Percentiles rank a stretch among this genome's conserved stretches.
phyloP scores from a whole-genome alignment of 768 basidiomycete genomes.

The Sporobolomyces roseus region DNA sequence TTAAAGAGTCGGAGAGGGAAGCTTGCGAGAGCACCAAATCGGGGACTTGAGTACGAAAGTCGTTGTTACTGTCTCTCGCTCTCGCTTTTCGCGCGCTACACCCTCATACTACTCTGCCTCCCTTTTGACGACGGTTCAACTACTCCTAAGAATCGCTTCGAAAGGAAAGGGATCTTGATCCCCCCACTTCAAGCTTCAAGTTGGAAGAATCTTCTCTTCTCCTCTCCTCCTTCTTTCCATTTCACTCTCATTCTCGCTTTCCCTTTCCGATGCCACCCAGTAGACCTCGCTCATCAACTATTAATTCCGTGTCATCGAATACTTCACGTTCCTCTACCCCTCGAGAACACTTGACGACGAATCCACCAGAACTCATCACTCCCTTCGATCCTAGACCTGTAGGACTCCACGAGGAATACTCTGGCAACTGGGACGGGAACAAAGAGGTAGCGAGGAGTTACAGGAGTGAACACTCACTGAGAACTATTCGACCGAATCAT shows the following conservation, averaged over 20 bases:
- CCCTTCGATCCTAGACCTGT: not conserved
- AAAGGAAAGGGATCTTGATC: too few relatives aligned
- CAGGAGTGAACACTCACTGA: conserved; percentile 20
- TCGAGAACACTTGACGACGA: not conserved
- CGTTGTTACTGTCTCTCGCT: too few relatives aligned
- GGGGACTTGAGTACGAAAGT: too few relatives aligned
- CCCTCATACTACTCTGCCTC: too few relatives aligned
- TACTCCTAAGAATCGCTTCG: too few relatives aligned
- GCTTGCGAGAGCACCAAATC: too few relatives aligned
- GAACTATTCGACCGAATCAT: not conserved
- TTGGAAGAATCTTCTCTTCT: not conserved
- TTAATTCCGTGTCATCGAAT: not conserved
- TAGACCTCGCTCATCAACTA: not conserved
- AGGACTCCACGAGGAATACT: not conserved
- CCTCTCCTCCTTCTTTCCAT: not conserved
- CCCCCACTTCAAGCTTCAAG: not conserved
- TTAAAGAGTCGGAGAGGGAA: too few relatives aligned
- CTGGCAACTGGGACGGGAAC: not conserved
- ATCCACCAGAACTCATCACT: not conserved
- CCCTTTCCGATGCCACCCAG: not conserved
- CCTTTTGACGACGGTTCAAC: too few relatives aligned
- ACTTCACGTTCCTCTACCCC: conserved; percentile 2
- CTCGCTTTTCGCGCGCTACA: too few relatives aligned
- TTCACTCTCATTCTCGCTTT: not conserved
- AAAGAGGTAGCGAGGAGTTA: conserved; percentile 14